Percentiles rank a stretch among this genome's conserved stretches.
These are phyloP conservation scores for Eucalyptus decipiens DNA, from an alignment of 345 rosid genomes.

Conservation along the genomic window DNA sequence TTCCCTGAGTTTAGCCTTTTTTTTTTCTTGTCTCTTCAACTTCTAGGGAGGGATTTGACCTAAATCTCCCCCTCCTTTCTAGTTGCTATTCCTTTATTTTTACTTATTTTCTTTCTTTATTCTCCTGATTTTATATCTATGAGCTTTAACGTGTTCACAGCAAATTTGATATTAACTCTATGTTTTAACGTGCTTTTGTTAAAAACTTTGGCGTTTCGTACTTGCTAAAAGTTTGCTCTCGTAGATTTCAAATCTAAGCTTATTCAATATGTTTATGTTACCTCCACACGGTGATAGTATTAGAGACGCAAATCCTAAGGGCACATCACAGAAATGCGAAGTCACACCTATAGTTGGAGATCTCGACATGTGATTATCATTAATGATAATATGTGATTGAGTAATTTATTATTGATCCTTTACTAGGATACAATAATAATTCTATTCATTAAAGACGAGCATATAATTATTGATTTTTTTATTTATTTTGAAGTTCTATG, in stretches of 20 bases:
- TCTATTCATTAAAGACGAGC: neutral
- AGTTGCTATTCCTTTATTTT: rapidly evolving
- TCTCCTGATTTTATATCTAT: too few relatives aligned
- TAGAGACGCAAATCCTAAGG: rapidly evolving
- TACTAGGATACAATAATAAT: rapidly evolving
- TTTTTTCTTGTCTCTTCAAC: rapidly evolving
- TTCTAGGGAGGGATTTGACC: rapidly evolving
- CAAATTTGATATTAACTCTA: too few relatives aligned
- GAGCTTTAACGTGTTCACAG: rapidly evolving
- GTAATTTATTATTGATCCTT: rapidly evolving
- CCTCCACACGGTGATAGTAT: rapidly evolving
- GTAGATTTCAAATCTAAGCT: rapidly evolving
- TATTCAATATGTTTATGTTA: too few relatives aligned
- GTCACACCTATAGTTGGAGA: rapidly evolving
- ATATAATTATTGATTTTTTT: too few relatives aligned
- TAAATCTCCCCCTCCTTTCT: neutral
- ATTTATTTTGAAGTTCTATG: too few relatives aligned
- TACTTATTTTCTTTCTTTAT: too few relatives aligned
- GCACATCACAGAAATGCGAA: rapidly evolving
- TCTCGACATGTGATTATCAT: rapidly evolving
- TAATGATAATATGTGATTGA: rapidly evolving
- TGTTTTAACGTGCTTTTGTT: rapidly evolving
- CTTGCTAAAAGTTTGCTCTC: rapidly evolving
- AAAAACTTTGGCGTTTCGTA: rapidly evolving
- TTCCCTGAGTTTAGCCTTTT: rapidly evolving